Base-by-base conservation (phyloP, 495 filamentous ascomycete genomes). In the Neurospora sp. region DNA sequence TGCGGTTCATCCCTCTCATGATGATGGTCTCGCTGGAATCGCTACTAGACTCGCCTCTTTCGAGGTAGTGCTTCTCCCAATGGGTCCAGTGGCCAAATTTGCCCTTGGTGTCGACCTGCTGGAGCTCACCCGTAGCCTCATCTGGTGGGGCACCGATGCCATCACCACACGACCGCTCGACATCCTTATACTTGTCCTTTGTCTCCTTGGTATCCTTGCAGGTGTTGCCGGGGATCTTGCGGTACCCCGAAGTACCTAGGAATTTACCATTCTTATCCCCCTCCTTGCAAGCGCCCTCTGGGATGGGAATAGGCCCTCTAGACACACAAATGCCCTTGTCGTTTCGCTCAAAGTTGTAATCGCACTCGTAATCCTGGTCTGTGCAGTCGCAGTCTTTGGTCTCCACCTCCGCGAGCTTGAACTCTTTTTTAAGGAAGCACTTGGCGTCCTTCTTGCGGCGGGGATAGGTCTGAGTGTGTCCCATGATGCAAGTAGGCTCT, bases 401-500 rank as follows among this genome's bases (percentile, higher is more conserved):
- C 41, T 88, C 81, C 3, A 90, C 86, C 20, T 84, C 75, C 1
- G 91, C 87, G 73, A 94, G 91, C 76, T 94, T 88, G 82, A 94
- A 97, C 68, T 93, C 88, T 76, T 95, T 85, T 72, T 91, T 92
- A 71, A 98, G 87, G 81, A 97, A 97, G 81, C 96, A 99, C 71
- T 97, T 87, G 1, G 90, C 89, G 77, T 94, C 90, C 74, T 91
- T 88, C 81, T 96, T 97, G 38, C 96, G 88, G 72, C 96, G 88
- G 27, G 83, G 85, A 80, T 89, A 99, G 75, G 83, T 92, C 80
- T 98, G 94, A 72, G 89, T 94, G 75, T 95, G 94, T 8, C 96
- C 96, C 96, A 98, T 98, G 74, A 99, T 84, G 79, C 96, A 99
- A 53, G 90, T 91, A 20, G 93, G 88, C 35, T 96, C 86, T 4